phyloP scores from a whole-genome alignment of 1,284 basidiomycete genomes.

The Cryptococcus sp. region DNA sequence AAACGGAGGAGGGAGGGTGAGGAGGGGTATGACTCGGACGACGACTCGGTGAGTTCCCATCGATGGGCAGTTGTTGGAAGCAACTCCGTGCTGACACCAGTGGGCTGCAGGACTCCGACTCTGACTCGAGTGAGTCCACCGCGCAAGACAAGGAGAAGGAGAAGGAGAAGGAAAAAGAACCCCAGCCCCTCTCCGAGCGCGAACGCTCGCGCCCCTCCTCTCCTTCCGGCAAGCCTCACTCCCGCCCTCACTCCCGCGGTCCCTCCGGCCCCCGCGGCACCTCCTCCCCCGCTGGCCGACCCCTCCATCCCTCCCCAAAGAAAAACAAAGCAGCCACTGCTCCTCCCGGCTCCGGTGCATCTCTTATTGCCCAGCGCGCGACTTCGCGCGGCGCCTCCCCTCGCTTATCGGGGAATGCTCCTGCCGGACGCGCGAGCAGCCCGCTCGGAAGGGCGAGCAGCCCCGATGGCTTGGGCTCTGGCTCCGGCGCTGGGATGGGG shows the following conservation, averaged over 20 bases:
- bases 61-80: no score
- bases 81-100: background rate
- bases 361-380: conserved; percentile 41
- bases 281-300: conserved; percentile 22
- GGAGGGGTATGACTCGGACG: conserved; percentile 22
- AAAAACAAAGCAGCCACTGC: conserved; percentile 33
- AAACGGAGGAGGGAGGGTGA: conserved; percentile 28
- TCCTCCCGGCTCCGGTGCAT: conserved; percentile 36
- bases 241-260: conserved; percentile 30
- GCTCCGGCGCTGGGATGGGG: conserved; percentile 5
- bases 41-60: conserved; percentile 19
- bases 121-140: conserved; percentile 24
- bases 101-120: conserved; percentile 13
- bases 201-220: conserved; percentile 6
- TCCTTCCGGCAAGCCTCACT: conserved; percentile 17
- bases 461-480: conserved; percentile 5
- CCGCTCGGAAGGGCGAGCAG: conserved; percentile 15
- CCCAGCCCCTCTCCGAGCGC: conserved; percentile 11
- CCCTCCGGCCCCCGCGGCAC: conserved; percentile 20
- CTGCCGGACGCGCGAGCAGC: conserved; percentile 16
- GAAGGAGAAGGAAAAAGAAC: conserved; percentile 21
- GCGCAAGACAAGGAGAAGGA: conserved; percentile 27
- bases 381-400: conserved; percentile 35
- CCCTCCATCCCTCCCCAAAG: conserved; percentile 12
- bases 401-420: conserved; percentile 21